Evolutionary conservation across 306 rosid genomes (phyloP), one percentile per base, ranked within the genome.

Genomic region (Trifolium repens): DNA sequence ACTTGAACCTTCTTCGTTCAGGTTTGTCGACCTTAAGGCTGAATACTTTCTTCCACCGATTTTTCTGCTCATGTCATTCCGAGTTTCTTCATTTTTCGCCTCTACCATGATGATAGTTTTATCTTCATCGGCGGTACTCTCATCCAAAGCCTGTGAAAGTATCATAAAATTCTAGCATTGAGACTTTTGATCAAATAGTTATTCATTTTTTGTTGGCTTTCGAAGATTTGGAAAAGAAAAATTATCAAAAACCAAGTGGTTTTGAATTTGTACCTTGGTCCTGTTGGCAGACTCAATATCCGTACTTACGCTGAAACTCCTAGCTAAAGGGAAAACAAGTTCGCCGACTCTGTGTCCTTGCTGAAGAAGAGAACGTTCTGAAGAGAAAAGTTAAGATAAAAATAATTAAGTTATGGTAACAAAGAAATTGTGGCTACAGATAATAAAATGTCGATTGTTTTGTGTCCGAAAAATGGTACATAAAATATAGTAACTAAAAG

Each of bases 281-380:
- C 14, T 83, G 89, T 50, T 82, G 67, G 80, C 75, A 30, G 88
- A 57, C 77, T 91, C 98, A 3, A 91, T 62, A 74, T 87, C 96
- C 13, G 73, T 9, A 60, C 35, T 66, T 5, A 39, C 27, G 78
- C 85, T 88, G 87, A 94, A 94, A 86, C 85, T 91, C 78, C 98
- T 88, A 43, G 98, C 98, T 27, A 94, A 85, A 15, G 98, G 98
- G 42, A 94, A 82, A 78, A 91, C 94, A 80, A 88, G 92, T 82
- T 94, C 97, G n/a, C 93, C 97, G 24, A 94, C 88, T 61, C 80
- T 87, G 82, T 86, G 89, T 16, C 98, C 98, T 88, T 88, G 94
- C 73, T 88, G 96, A 60, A 91, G 85, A 85, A 89, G 88, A 84
- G 90, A 86, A 74, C 96, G 93, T 77, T 94, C 98, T 91, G 89